Base-by-base conservation (phyloP, 305 asterid species). In the Fraxinus greggii region DNA sequence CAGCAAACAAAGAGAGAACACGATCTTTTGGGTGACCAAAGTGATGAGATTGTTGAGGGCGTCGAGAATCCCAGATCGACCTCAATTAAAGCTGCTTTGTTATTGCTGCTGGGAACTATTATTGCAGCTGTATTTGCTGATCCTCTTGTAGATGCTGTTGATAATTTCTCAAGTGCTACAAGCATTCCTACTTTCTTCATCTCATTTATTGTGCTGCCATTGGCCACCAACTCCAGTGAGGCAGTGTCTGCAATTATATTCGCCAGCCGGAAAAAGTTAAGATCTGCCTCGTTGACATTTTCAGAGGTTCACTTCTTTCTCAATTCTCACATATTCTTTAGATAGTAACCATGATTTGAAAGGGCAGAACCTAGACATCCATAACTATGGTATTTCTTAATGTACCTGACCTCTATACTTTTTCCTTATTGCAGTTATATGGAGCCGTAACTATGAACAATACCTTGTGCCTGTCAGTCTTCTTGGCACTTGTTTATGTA, bases 361-460 rank as follows among this genome's bases (percentile, higher is more conserved):
- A 48, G 21, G 21, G 61, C 61, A 48, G 61, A 48, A 48, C 61
- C 61, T 17, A 17, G 23, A 48, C 61, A 48, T 3, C 2, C 61
- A 48, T 48, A 48, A 15, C 61, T 48, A 17, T 48, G 61, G 21
- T 48, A 48, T 48, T 48, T 23, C 61, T 48, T 48, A 48, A 70
- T 63, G 3, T 33, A 40, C 63, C 77, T 78, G 76, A 77, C 28
- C 75, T 69, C 36, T 12, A 26, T 31, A 28, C 33, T 78, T 7
- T 78, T 72, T 59, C 76, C 63, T 35, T 67, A 6, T 84, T 81
- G 85, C 92, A 96, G 99, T 9, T 96, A 78, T 96, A 96, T 33
- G 98, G 99, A 82, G 95, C 98, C 19, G 98, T 89, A 72, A 92
- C 99, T 0, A 94, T 94, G 98, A 96, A 96, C 92, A 94, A 94